These are phyloP conservation scores for Blastomyces percursus DNA, from an alignment of 2,329 filamentous ascomycete species.

Conservation along the genomic window DNA sequence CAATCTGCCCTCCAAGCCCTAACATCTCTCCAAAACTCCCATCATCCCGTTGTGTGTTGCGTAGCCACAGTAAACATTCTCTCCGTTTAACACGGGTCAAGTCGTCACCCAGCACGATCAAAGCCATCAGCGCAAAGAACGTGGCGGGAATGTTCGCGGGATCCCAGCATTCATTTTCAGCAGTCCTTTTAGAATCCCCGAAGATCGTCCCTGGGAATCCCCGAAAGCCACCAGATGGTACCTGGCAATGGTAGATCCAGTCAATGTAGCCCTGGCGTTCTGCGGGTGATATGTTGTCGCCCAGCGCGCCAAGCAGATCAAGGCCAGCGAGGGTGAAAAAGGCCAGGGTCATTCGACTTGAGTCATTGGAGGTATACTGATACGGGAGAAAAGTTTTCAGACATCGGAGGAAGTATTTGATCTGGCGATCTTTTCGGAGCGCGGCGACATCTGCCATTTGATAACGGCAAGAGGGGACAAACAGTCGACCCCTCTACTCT, in stretches of 20 bases:
- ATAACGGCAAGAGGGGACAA: not conserved
- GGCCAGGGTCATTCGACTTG: conserved; percentile 76
- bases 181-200: conserved; percentile 35
- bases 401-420: conserved; percentile 89
- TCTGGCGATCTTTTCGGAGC: conserved; percentile 51
- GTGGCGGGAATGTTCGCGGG: conserved; percentile 79
- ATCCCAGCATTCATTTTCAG: conserved; percentile 51
- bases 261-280: conserved; percentile 49
- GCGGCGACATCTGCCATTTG: conserved; percentile 8
- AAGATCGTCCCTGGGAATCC: conserved; percentile 63
- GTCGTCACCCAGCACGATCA: conserved; percentile 56
- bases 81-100: conserved; percentile 55
- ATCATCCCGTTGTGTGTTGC: conserved; percentile 62
- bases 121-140: conserved; percentile 69
- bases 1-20: conserved; percentile 48
- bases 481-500: not conserved
- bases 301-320: conserved; percentile 61
- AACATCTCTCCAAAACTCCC: conserved; percentile 86
- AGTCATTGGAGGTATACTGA: conserved; percentile 78
- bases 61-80: conserved; percentile 63
- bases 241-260: conserved; percentile 82
- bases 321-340: conserved; percentile 83
- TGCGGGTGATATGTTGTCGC: conserved; percentile 41
- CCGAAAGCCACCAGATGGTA: conserved; percentile 77
- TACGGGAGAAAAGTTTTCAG: conserved; percentile 69